Conservation (phyloP, 148 eudicot genomes). For the Camellia sinensis region DNA sequence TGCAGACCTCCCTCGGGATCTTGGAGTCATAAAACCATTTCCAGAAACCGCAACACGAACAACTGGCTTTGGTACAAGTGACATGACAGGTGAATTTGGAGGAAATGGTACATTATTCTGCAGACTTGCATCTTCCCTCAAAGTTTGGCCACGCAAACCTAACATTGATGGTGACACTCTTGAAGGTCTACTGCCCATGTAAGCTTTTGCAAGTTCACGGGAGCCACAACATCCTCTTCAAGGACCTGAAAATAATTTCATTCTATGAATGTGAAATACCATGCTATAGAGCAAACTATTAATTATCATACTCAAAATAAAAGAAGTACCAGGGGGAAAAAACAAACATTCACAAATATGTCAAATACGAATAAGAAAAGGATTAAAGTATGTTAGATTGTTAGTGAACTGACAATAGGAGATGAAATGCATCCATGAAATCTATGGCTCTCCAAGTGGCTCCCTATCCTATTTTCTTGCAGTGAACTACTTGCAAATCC, state of each 20-base stretch:
- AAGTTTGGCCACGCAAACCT: slow-evolving; percentile 42
- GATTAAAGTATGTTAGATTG: slow-evolving; percentile 22
- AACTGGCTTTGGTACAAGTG: slow-evolving; percentile 39
- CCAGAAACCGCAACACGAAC: slow-evolving; percentile 33
- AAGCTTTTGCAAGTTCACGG: slow-evolving; percentile 96
- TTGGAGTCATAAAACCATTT: slow-evolving; percentile 60
- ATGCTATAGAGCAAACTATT: not conserved
- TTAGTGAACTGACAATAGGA: slow-evolving; percentile 48
- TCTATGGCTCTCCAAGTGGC: slow-evolving; percentile 24
- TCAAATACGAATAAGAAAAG: not conserved
- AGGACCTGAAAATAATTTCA: slow-evolving; percentile 36
- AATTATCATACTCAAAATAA: not conserved
- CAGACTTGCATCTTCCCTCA: slow-evolving; percentile 39
- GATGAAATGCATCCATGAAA: slow-evolving; percentile 31
- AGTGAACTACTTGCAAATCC: slow-evolving; percentile 15
- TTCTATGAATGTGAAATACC: not conserved
- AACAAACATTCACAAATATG: not conserved
- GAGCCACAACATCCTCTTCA: slow-evolving; percentile 70
- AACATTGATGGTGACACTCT: slow-evolving; percentile 51
- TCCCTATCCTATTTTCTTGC: slow-evolving; percentile 29
- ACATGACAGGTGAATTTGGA: slow-evolving; percentile 31
- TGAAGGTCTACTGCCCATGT: slow-evolving; percentile 72
- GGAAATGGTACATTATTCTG: slow-evolving; percentile 29
- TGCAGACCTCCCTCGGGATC: slow-evolving; percentile 85
- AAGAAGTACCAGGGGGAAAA: too few relatives aligned